Conservation (phyloP, 257 asterid species). For the Knoxia roxburghii region DNA sequence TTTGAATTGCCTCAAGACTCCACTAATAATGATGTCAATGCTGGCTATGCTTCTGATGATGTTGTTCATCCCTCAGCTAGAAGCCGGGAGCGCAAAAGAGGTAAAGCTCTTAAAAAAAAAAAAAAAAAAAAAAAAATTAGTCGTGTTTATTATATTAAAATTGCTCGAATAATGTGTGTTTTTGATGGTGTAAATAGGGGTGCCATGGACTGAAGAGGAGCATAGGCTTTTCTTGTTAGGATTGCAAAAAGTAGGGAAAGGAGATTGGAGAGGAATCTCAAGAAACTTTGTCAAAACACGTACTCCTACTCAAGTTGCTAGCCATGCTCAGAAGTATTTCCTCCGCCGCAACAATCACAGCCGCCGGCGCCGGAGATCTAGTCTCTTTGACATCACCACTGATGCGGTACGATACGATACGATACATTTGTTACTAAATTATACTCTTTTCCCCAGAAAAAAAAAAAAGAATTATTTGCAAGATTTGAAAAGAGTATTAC, state of each 20-base stretch:
- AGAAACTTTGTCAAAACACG: constrained; percentile 87
- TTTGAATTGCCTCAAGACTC: constrained; percentile 62
- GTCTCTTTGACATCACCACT: constrained; percentile 91
- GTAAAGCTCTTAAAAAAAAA: too few relatives aligned
- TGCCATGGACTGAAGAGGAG: constrained; percentile 96
- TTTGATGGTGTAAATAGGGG: constrained; percentile 32
- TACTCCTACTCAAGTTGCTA: constrained; percentile 96
- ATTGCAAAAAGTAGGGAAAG: constrained; percentile 89
- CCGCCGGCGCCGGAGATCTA: constrained; percentile 92
- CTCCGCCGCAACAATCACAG: constrained; percentile 73
- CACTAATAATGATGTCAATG: constrained; percentile 38
- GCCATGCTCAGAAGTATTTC: constrained; percentile 97
- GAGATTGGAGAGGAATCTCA: constrained; percentile 99
- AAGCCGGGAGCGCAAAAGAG: constrained; percentile 77
- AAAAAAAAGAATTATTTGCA: too few relatives aligned
- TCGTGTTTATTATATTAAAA: too few relatives aligned
- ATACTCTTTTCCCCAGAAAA: too few relatives aligned
- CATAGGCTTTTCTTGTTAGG: constrained; percentile 81
- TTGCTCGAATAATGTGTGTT: too few relatives aligned
- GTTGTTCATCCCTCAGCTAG: constrained; percentile 90
- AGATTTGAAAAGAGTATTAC: too few relatives aligned
- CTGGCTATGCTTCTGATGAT: constrained; percentile 91
- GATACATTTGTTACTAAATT: too few relatives aligned
- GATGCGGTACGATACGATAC: constrained; percentile 45
- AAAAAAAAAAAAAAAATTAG: too few relatives aligned